Conservation (phyloP, 1,284 basidiomycete species). For the Cutaneotrichosporon curvatum region DNA sequence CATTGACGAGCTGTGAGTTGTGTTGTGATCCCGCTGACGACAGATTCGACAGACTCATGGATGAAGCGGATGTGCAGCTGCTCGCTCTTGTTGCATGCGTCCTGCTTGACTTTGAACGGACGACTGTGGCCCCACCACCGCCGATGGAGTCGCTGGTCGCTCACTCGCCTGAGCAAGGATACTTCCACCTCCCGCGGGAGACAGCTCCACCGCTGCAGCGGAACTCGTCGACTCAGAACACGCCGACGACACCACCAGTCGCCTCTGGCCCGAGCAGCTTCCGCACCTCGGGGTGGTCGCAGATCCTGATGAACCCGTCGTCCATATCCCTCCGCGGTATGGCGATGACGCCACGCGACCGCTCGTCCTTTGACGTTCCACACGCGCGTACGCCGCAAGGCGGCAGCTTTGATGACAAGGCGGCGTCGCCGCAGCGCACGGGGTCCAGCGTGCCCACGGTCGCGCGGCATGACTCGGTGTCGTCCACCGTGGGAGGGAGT, state of each 20-base stretch:
- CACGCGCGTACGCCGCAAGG: constrained; percentile 3
- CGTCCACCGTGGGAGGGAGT: too few relatives aligned
- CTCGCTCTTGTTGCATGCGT: constrained; percentile 68
- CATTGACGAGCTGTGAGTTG: constrained; percentile 31
- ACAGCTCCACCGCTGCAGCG: neutral
- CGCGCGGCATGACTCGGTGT: constrained; percentile 1
- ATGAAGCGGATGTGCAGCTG: constrained; percentile 68
- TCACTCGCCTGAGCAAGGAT: constrained; percentile 39
- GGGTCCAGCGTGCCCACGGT: neutral
- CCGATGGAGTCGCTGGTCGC: constrained; percentile 15
- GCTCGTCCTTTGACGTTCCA: constrained; percentile 28
- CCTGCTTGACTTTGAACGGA: constrained; percentile 49
- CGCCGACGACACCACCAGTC: constrained; percentile 2
- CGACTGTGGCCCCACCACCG: constrained; percentile 19
- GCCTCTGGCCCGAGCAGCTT: constrained; percentile 16
- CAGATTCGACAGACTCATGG: constrained; percentile 61
- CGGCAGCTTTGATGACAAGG: constrained; percentile 12
- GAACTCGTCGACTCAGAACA: neutral
- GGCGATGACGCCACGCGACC: constrained; percentile 31
- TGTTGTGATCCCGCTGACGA: constrained; percentile 12
- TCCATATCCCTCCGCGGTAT: constrained; percentile 28
- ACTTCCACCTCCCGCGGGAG: constrained; percentile 26
- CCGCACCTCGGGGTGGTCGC: constrained; percentile 37
- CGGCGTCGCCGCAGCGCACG: too few relatives aligned
- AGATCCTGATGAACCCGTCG: constrained; percentile 35